Evolutionary conservation across 2,329 filamentous ascomycete genomes (phyloP).

Genomic region (Triangularia setosa): DNA sequence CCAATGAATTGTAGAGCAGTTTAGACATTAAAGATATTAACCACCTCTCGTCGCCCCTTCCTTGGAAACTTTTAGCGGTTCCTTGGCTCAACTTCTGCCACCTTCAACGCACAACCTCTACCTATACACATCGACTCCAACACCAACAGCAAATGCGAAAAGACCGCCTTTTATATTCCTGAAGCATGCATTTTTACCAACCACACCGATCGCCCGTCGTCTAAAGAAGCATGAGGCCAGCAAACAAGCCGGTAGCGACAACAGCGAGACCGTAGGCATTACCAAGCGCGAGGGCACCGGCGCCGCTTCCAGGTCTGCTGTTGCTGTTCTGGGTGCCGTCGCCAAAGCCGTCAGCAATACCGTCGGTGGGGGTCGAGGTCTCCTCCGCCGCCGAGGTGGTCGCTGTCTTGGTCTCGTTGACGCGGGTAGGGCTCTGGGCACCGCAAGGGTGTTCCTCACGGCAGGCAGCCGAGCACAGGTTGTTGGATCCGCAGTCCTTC

Average conservation of each 20-base stretch:
- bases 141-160: not conserved
- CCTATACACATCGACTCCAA: not conserved
- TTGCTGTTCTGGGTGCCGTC: slow-evolving; percentile 7
- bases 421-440: slow-evolving; percentile 57
- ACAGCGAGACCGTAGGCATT: slow-evolving; percentile 25
- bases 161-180: not conserved
- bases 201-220: not conserved
- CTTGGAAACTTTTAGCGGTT: not conserved
- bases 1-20: slow-evolving; percentile 4
- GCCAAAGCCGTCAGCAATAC: slow-evolving; percentile 37
- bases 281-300: slow-evolving; percentile 32
- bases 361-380: slow-evolving; percentile 31
- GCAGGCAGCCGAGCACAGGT: slow-evolving; percentile 58
- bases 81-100: not conserved
- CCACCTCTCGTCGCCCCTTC: not conserved
- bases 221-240: slow-evolving; percentile 42
- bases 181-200: not conserved
- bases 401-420: slow-evolving; percentile 50
- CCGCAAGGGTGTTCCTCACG: slow-evolving; percentile 68
- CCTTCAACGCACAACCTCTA: not conserved
- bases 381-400: slow-evolving; percentile 39
- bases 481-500: slow-evolving; percentile 50
- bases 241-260: slow-evolving; percentile 26
- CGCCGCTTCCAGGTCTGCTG: slow-evolving; percentile 10
- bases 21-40: slow-evolving; percentile 9